Evolutionary conservation across 805 yeast species (phyloP).

Genomic region (Hanseniaspora thailandica): DNA sequence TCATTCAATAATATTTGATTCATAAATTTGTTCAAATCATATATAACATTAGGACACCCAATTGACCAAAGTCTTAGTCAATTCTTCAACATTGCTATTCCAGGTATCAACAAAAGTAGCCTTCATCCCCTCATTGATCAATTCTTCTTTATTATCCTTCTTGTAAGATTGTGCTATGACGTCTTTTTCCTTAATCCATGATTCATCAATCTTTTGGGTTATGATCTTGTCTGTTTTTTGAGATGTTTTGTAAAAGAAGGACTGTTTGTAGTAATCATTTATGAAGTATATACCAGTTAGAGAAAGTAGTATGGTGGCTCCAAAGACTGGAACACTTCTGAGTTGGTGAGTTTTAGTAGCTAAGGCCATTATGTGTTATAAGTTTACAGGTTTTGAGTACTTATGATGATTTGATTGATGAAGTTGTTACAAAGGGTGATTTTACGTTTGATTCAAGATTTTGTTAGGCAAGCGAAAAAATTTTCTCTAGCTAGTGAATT

Average conservation of each 20-base stretch:
- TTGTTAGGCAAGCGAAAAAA: too few species aligned
- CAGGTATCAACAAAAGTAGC: neutral
- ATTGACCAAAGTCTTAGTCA: neutral
- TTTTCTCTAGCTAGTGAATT: too few species aligned
- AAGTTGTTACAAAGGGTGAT: too few species aligned
- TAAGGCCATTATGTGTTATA: neutral
- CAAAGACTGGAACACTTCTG: neutral
- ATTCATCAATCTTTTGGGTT: slow-evolving; percentile 1
- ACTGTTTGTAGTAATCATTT: slow-evolving; percentile 2
- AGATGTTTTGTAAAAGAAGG: neutral
- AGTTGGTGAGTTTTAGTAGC: neutral
- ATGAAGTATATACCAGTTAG: neutral
- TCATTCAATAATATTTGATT: neutral
- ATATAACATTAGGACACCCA: neutral
- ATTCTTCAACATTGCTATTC: neutral
- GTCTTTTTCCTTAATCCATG: neutral
- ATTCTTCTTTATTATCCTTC: neutral
- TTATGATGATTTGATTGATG: too few species aligned
- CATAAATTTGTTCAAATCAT: neutral
- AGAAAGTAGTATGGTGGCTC: neutral
- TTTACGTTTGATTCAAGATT: too few species aligned
- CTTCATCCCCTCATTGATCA: neutral
- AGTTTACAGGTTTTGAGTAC: neutral
- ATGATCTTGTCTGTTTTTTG: slow-evolving; percentile 1
- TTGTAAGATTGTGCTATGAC: neutral